Evolutionary conservation across 2,329 filamentous ascomycete genomes (phyloP).

Genomic region (Aspergillus fijiensis): DNA sequence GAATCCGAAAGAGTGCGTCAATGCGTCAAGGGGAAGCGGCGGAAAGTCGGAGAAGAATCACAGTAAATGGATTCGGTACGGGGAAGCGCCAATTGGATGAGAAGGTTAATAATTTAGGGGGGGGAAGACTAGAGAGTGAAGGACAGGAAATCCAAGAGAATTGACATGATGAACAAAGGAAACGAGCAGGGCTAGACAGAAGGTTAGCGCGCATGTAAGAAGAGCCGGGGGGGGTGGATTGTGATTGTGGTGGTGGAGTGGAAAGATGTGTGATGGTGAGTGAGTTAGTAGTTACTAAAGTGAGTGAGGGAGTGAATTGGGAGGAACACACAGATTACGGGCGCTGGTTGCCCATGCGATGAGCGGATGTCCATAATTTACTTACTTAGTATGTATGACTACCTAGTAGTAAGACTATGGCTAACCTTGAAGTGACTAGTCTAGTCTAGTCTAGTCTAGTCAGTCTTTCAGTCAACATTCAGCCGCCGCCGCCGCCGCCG

Average conservation of each 20-base stretch:
- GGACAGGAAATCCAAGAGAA: background rate
- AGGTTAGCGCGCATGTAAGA: constrained; percentile 15
- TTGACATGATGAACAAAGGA: constrained; percentile 6
- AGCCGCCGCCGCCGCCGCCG: too few species aligned
- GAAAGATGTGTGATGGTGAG: background rate
- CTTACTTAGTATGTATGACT: too few species aligned
- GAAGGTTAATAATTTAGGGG: constrained; percentile 1
- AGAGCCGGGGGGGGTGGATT: background rate
- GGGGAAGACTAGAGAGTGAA: constrained; percentile 14
- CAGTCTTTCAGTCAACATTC: too few species aligned
- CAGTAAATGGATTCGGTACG: constrained; percentile 6
- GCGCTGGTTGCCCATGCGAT: constrained; percentile 12
- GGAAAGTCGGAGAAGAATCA: constrained; percentile 13
- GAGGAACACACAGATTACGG: background rate
- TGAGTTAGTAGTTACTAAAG: too few species aligned
- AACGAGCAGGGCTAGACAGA: constrained; percentile 5
- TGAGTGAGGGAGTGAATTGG: background rate
- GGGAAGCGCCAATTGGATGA: constrained; percentile 5
- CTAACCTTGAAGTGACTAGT: too few species aligned
- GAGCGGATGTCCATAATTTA: background rate
- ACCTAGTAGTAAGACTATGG: too few species aligned
- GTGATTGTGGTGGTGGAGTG: background rate
- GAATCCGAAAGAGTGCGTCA: constrained; percentile 6
- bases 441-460: too few species aligned
- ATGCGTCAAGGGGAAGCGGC: constrained; percentile 15